Base-by-base conservation (phyloP, 2,329 filamentous ascomycete genomes). In the Trichothecium roseum region DNA sequence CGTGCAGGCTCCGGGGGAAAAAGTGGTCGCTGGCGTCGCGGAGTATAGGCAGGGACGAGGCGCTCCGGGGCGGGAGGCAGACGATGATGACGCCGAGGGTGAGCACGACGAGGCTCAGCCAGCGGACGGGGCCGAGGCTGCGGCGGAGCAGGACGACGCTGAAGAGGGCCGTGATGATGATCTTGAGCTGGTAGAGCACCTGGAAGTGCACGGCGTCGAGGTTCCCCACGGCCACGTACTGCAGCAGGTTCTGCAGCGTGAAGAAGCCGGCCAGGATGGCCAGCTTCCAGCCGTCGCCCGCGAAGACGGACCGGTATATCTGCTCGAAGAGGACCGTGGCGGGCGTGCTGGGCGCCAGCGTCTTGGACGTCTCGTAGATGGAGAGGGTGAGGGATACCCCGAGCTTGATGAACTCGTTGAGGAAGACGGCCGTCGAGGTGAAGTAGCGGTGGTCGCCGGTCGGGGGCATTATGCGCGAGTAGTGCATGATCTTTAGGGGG, bases 151-250 rank as follows among this genome's bases (percentile, higher is more conserved):
- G 69, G 4, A 77, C 59, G 28, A 94, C 80, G 43, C 84, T 91
- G 58, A 94, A 94, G 20, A 95, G 58, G 3, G 91, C 88, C 0
- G 86, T 91, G 2, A 84, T 85, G 42, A 95, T 72, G 43, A 96
- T 91, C 73, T 95, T 95, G 39, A 96, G 68, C 60, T 98, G 89
- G 55, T 91, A 94, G 18, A 91, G 76, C 40, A 94, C 80, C 57
- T 95, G 88, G 53, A 95, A 96, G 36, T 89, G 87, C 4, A 91
- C 86, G 1, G 89, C 84, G 50, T 94, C 86, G 48, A 96, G 59
- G 46, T 96, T 95, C 41, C 84, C 86, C 9, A 95, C 77, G 2
- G 86, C 89, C 35, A 93, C 74, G 52, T 95, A 98, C 56, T 95
- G 86, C 36, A 96, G 63, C n/a, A 84, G 83, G 52, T 95, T 96